Percentiles rank a stretch among this genome's conserved stretches.
phyloP scores from a whole-genome alignment of 75 land plant genomes.

The Cunninghamia lanceolata region DNA sequence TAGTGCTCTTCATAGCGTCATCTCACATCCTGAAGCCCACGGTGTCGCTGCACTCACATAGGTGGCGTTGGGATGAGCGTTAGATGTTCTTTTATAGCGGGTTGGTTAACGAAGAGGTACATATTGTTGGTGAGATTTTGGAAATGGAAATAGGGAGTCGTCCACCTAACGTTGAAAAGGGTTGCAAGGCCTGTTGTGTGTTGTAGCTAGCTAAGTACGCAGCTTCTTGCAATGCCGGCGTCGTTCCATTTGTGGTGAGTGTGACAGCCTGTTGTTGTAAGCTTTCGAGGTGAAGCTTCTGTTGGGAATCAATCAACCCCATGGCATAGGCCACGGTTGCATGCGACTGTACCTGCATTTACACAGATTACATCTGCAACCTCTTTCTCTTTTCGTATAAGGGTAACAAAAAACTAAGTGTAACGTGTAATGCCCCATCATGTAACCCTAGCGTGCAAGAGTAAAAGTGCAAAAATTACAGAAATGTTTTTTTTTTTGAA shows the following conservation, averaged over 20 bases:
- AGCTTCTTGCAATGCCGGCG: constrained; percentile 40
- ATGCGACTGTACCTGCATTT: constrained; percentile 18
- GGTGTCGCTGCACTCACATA: constrained; percentile 42
- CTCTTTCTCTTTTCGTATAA: too few relatives aligned
- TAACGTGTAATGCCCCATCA: too few relatives aligned
- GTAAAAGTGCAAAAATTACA: too few relatives aligned
- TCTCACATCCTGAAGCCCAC: constrained; percentile 39
- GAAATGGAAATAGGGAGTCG: constrained; percentile 18
- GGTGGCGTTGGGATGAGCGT: constrained; percentile 17
- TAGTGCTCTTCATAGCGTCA: constrained; percentile 81
- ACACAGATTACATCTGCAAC: too few relatives aligned
- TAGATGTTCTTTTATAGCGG: constrained; percentile 50
- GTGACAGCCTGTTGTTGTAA: constrained; percentile 32
- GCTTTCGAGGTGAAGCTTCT: constrained; percentile 34
- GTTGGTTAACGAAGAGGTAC: constrained; percentile 22
- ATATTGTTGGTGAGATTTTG: constrained; percentile 19
- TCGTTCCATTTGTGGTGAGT: constrained; percentile 42
- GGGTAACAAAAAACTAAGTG: too few relatives aligned
- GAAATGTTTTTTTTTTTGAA: too few relatives aligned
- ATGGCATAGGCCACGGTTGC: constrained; percentile 55
- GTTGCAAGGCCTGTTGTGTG: constrained; percentile 67
- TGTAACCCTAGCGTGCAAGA: too few relatives aligned
- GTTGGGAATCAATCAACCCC: constrained; percentile 63
- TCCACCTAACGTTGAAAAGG: constrained; percentile 43
- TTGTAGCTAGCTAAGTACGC: constrained; percentile 21